Evolutionary conservation across 257 asterid genomes (phyloP).

Genomic region (Phtheirospermum japonicum): DNA sequence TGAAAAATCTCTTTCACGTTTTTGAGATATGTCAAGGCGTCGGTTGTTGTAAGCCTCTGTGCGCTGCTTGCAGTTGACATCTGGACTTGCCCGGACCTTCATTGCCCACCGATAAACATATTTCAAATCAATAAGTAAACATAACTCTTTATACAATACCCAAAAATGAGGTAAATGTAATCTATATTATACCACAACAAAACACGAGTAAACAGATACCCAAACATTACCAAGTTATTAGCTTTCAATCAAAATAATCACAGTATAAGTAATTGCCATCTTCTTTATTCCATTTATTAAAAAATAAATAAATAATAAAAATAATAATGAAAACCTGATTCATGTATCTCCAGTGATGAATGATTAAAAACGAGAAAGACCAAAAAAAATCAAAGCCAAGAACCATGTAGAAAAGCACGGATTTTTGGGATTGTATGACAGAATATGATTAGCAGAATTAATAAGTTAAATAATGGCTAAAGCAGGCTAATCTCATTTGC

Average conservation of each 20-base stretch:
- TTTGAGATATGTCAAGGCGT: slow-evolving; percentile 81
- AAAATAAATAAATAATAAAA: not conserved
- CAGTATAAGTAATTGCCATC: not conserved
- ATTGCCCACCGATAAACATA: slow-evolving; percentile 29
- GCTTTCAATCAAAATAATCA: slow-evolving; percentile 6
- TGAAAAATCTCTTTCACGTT: slow-evolving; percentile 70
- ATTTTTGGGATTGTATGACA: slow-evolving; percentile 13
- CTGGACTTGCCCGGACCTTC: slow-evolving; percentile 66
- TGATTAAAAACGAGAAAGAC: not conserved
- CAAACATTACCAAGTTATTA: slow-evolving; percentile 1
- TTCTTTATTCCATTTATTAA: slow-evolving; percentile 1
- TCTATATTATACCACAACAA: slow-evolving; percentile 16
- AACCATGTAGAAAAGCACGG: not conserved
- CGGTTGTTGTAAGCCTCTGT: slow-evolving; percentile 64
- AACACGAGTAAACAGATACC: slow-evolving; percentile 11
- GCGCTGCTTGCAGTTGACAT: slow-evolving; percentile 68
- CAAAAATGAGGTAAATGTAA: not conserved
- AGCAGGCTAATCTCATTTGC: slow-evolving; percentile 19
- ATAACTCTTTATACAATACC: slow-evolving; percentile 10
- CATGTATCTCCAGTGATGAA: slow-evolving; percentile 8
- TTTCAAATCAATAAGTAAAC: slow-evolving; percentile 23
- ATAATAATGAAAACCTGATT: slow-evolving; percentile 11
- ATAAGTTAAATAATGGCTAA: not conserved
- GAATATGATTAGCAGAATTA: not conserved
- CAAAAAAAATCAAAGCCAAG: not conserved